phyloP scores from a whole-genome alignment of 2,329 filamentous ascomycete species.

The Ascocoryne sarcoides region DNA sequence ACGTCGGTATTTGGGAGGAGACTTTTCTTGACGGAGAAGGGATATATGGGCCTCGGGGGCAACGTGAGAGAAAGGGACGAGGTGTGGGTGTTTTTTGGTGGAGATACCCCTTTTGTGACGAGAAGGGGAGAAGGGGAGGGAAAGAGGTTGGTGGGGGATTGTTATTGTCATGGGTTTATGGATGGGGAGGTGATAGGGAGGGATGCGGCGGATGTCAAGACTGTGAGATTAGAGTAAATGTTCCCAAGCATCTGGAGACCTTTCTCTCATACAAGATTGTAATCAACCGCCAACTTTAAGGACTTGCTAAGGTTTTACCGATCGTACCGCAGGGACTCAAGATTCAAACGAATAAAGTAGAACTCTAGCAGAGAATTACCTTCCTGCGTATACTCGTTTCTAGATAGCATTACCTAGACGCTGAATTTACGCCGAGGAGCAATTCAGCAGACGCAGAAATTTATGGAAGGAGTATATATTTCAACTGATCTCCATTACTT shows the following conservation, averaged over 20 bases:
- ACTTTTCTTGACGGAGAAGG: slow-evolving; percentile 2
- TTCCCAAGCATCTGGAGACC: slow-evolving; percentile 54
- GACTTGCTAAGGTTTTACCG: too few relatives aligned
- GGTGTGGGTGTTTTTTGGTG: slow-evolving; percentile 3
- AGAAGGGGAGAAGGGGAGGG: neutral
- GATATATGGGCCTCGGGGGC: slow-evolving; percentile 4
- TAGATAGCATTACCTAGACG: too few relatives aligned
- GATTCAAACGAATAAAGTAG: too few relatives aligned
- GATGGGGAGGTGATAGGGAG: slow-evolving; percentile 5
- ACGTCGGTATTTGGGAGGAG: neutral
- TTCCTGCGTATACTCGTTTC: too few relatives aligned
- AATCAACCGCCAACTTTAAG: too few relatives aligned
- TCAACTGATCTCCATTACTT: too few relatives aligned
- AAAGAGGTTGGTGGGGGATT: slow-evolving; percentile 1
- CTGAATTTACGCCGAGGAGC: too few relatives aligned
- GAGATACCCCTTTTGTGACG: slow-evolving; percentile 4
- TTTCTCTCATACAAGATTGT: slow-evolving; percentile 56
- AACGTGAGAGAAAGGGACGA: neutral
- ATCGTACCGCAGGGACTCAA: too few relatives aligned
- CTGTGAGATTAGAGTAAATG: slow-evolving; percentile 60
- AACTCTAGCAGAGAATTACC: too few relatives aligned
- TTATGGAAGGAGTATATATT: too few relatives aligned
- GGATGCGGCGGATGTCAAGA: slow-evolving; percentile 56
- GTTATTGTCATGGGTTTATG: slow-evolving; percentile 5
- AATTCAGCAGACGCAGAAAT: too few relatives aligned